Evolutionary conservation across 208 protist species (phyloP).

Genomic region (Crithidia fasciculata): DNA sequence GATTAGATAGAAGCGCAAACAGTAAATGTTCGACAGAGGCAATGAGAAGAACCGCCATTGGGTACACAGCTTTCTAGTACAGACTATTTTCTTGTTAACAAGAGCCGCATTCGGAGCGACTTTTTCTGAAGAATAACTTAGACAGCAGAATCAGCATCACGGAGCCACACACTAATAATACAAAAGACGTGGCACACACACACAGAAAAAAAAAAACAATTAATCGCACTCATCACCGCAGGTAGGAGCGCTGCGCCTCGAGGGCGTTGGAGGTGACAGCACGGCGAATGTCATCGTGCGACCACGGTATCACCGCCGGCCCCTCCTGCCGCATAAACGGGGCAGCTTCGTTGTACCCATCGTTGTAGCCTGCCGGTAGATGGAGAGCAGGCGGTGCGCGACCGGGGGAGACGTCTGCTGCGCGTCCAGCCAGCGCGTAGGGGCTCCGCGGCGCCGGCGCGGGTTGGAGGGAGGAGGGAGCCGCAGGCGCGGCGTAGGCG

Average conservation of each 20-base stretch:
- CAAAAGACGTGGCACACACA: background rate
- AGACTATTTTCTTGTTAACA: no score
- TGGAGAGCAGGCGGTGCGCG: background rate
- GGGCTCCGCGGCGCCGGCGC: background rate
- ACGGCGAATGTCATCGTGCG: conserved; percentile 64
- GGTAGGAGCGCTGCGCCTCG: conserved; percentile 58
- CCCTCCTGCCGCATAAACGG: background rate
- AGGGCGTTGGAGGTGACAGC: conserved; percentile 40
- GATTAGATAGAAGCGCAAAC: background rate
- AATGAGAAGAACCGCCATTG: no score
- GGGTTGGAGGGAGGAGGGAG: background rate
- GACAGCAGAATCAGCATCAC: no score
- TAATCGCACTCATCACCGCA: conserved; percentile 11
- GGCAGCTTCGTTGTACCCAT: background rate
- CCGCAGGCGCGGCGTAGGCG: background rate
- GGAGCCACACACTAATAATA: no score
- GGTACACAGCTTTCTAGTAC: no score
- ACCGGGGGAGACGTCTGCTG: background rate
- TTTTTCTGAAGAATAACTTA: no score
- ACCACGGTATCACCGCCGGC: conserved; percentile 39
- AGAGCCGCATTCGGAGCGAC: no score
- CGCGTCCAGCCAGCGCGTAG: background rate
- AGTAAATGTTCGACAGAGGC: background rate
- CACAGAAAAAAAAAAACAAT: conserved; percentile 2
- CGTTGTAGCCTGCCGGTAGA: background rate